Percentiles rank a stretch among this genome's conserved stretches.
These are phyloP conservation scores for Pseudogymnoascus sp. DNA, from an alignment of 2,329 filamentous ascomycete species.

Conservation along the genomic window DNA sequence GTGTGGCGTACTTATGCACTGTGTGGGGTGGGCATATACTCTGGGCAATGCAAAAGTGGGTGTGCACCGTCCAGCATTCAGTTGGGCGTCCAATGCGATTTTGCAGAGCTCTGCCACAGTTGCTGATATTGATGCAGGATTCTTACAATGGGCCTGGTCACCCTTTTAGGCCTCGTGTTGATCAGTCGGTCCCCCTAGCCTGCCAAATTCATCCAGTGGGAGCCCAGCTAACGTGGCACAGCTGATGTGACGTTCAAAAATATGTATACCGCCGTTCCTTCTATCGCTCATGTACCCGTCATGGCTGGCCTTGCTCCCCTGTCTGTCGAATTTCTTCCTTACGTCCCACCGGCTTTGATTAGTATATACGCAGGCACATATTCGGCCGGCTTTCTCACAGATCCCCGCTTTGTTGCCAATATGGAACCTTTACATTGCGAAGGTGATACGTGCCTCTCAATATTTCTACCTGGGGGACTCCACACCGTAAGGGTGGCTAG, in stretches of 20 bases:
- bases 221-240: background rate
- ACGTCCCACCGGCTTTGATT: background rate
- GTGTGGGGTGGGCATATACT: background rate
- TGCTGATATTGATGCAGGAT: background rate
- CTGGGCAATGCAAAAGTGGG: slow-evolving; percentile 1
- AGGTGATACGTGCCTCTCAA: background rate
- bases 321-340: background rate
- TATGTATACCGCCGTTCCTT: background rate
- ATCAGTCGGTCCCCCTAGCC: background rate
- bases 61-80: background rate
- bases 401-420: slow-evolving; percentile 1
- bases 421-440: background rate
- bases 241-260: slow-evolving; percentile 7
- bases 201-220: background rate
- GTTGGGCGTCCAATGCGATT: background rate
- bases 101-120: background rate
- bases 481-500: background rate
- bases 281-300: background rate
- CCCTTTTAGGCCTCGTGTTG: background rate
- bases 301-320: background rate
- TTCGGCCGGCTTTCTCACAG: background rate
- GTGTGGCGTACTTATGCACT: slow-evolving; percentile 6
- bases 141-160: background rate
- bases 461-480: background rate
- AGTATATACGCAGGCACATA: background rate